These are phyloP conservation scores for Phytophthora palmivora DNA, from an alignment of 352 stramenopile species.

Conservation along the genomic window DNA sequence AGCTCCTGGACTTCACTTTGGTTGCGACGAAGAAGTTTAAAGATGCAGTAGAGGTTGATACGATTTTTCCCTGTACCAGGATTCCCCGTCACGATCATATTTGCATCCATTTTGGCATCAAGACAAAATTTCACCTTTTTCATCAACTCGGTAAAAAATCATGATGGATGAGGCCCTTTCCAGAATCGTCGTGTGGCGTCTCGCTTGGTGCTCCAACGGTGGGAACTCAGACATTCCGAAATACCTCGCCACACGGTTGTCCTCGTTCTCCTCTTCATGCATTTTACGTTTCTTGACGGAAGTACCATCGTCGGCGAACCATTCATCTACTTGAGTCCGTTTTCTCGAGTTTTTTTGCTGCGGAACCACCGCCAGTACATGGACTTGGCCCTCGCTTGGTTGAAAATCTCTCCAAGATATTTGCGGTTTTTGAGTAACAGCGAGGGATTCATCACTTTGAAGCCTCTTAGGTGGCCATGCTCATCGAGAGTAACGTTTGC, in stretches of 20 bases:
- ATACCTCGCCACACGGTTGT: neutral
- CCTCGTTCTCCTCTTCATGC: neutral
- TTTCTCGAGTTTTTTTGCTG: slow-evolving; percentile 6
- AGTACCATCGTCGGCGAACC: slow-evolving; percentile 1
- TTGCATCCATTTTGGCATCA: neutral
- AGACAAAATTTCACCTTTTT: slow-evolving; percentile 5
- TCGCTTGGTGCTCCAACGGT: slow-evolving; percentile 1
- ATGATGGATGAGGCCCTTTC: slow-evolving; percentile 1
- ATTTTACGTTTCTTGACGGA: slow-evolving; percentile 8
- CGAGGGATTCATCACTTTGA: no score
- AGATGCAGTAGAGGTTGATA: slow-evolving; percentile 38
- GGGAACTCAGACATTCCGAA: slow-evolving; percentile 14
- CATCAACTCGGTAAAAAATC: slow-evolving; percentile 13
- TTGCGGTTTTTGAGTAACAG: no score
- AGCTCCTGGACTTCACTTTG: slow-evolving; percentile 1
- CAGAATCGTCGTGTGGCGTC: slow-evolving; percentile 6
- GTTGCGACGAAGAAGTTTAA: slow-evolving; percentile 12
- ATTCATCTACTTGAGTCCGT: slow-evolving; percentile 8
- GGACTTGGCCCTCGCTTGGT: no score
- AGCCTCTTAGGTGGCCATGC: no score
- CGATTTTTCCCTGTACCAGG: slow-evolving; percentile 28
- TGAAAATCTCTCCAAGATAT: no score
- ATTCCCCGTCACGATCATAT: slow-evolving; percentile 30
- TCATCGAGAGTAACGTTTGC: no score
- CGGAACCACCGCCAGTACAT: neutral